Evolutionary conservation across 805 yeast genomes (phyloP).

Genomic region (Vanderwaltozyma polyspora): DNA sequence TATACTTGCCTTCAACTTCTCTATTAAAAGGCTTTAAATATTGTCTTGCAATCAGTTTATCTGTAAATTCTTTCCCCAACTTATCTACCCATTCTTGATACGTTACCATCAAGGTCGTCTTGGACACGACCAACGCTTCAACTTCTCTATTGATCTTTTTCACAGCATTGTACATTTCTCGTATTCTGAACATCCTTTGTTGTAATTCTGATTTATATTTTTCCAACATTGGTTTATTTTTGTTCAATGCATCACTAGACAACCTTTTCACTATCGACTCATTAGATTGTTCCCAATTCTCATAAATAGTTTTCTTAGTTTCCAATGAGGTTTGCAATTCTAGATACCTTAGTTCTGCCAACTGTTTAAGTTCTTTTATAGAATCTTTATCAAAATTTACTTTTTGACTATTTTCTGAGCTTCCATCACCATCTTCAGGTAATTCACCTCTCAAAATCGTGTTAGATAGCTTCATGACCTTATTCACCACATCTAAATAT

Average conservation of each 20-base stretch:
- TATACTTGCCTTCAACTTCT: slow-evolving; percentile 7
- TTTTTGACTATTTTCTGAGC: background rate
- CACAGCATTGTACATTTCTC: slow-evolving; percentile 17
- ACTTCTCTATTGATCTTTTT: slow-evolving; percentile 15
- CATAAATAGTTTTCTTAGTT: slow-evolving; percentile 13
- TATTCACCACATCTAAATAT: slow-evolving; percentile 15
- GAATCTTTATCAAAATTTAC: slow-evolving; percentile 4
- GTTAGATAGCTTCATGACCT: slow-evolving; percentile 11
- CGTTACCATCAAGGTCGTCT: slow-evolving; percentile 15
- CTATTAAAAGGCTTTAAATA: slow-evolving; percentile 9
- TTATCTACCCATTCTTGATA: slow-evolving; percentile 21
- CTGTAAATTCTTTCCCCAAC: slow-evolving; percentile 15
- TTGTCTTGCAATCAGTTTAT: slow-evolving; percentile 12
- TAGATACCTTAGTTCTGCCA: slow-evolving; percentile 12
- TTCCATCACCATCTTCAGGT: slow-evolving; percentile 7
- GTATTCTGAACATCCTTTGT: slow-evolving; percentile 14
- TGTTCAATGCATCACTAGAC: slow-evolving; percentile 7
- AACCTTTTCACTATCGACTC: slow-evolving; percentile 8
- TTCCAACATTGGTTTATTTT: slow-evolving; percentile 10
- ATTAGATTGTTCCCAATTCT: slow-evolving; percentile 17
- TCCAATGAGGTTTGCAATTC: slow-evolving; percentile 21
- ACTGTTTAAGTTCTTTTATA: slow-evolving; percentile 8
- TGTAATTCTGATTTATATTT: slow-evolving; percentile 6
- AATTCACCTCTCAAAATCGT: slow-evolving; percentile 15
- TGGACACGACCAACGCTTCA: slow-evolving; percentile 14